Conservation (phyloP, 305 asterid species). For the Rubia balearica region DNA sequence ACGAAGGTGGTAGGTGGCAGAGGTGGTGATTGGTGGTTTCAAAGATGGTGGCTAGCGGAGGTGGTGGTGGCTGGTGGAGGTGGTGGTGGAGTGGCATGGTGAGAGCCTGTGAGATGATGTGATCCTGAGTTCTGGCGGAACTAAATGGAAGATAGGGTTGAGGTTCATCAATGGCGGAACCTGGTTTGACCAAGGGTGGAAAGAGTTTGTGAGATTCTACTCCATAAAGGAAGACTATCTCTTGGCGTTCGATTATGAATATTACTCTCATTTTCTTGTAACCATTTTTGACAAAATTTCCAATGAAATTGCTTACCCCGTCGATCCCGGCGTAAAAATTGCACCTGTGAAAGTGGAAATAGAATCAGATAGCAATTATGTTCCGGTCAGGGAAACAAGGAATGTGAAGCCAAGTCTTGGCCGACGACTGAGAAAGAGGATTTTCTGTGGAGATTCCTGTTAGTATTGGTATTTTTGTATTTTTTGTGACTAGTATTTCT, state of each 20-base stretch:
- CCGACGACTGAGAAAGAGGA: constrained; percentile 2
- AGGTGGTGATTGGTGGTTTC: too few species aligned
- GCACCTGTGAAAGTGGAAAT: not conserved
- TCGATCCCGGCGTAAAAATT: not conserved
- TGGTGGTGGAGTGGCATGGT: too few species aligned
- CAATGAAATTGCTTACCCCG: constrained; percentile 27
- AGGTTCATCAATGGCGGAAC: constrained; percentile 12
- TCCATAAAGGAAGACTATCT: constrained; percentile 20
- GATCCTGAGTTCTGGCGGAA: constrained; percentile 19
- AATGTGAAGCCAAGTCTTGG: not conserved
- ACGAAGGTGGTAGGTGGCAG: too few species aligned
- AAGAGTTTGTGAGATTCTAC: constrained; percentile 21
- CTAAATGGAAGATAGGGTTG: constrained; percentile 15
- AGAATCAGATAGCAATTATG: not conserved
- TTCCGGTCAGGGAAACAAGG: not conserved
- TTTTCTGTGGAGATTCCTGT: not conserved
- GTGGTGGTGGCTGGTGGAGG: too few species aligned
- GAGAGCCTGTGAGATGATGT: constrained; percentile 18
- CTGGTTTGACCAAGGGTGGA: constrained; percentile 30
- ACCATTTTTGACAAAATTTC: constrained; percentile 9
- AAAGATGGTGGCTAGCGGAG: too few species aligned
- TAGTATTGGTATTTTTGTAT: not conserved
- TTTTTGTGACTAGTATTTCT: too few species aligned
- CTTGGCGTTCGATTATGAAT: constrained; percentile 23
- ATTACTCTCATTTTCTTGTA: constrained; percentile 26